phyloP scores from a whole-genome alignment of 805 yeast genomes.

The Barnettozyma botsteinii region DNA sequence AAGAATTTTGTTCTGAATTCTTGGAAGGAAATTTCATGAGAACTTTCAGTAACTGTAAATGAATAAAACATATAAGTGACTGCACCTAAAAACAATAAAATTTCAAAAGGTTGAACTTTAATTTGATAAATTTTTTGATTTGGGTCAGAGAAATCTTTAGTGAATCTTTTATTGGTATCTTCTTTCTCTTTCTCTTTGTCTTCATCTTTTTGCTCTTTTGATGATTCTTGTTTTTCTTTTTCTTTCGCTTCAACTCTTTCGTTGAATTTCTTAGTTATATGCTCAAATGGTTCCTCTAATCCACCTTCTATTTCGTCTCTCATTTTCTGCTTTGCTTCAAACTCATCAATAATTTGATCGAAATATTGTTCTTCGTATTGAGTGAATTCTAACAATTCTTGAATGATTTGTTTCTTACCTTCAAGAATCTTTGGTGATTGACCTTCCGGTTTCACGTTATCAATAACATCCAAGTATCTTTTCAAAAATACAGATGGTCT shows the following conservation, averaged over 20 bases:
- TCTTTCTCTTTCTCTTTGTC: background rate
- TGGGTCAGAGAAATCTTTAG: conserved; percentile 26
- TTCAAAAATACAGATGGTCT: conserved; percentile 17
- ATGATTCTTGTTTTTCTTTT: background rate
- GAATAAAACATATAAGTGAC: conserved; percentile 29
- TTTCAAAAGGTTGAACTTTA: conserved; percentile 30
- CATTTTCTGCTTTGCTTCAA: conserved; percentile 10
- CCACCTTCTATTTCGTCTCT: conserved; percentile 6
- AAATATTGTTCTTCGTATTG: conserved; percentile 9
- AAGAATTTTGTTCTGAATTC: conserved; percentile 75
- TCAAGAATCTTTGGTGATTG: background rate
- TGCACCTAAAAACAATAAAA: conserved; percentile 28
- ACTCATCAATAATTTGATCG: background rate
- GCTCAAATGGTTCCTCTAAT: conserved; percentile 7
- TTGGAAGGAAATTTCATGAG: conserved; percentile 77
- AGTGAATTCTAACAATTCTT: conserved; percentile 12
- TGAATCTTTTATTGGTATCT: conserved; percentile 17
- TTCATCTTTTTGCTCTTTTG: conserved; percentile 8
- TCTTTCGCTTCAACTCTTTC: conserved; percentile 5
- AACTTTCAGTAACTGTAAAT: conserved; percentile 26
- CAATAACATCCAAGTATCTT: conserved; percentile 10
- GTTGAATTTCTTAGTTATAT: conserved; percentile 14
- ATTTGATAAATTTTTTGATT: conserved; percentile 27
- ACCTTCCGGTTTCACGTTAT: conserved; percentile 3
- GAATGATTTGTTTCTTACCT: conserved; percentile 9